These are phyloP conservation scores for Tylopilus sp. DNA, from an alignment of 1,284 basidiomycete genomes.

Conservation along the genomic window DNA sequence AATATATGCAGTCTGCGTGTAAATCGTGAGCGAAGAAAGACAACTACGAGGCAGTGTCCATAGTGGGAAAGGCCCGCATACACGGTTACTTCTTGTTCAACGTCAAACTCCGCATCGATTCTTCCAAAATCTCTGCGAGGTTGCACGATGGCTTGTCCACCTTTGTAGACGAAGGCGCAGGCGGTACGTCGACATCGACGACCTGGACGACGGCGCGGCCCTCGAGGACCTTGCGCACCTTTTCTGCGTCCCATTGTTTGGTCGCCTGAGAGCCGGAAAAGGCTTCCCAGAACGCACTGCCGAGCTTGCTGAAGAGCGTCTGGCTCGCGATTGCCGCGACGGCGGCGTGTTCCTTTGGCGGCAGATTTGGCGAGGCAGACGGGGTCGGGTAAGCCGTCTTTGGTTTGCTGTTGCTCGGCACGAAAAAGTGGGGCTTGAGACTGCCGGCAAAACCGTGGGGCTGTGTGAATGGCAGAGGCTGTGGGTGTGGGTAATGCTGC, in stretches of 20 bases:
- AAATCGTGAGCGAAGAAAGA: constrained; percentile 10
- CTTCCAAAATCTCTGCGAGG: constrained; percentile 50
- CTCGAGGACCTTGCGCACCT: constrained; percentile 73
- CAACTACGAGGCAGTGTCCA: too few species aligned
- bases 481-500: constrained; percentile 36
- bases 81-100: constrained; percentile 47
- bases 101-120: constrained; percentile 61
- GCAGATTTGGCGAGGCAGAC: constrained; percentile 27
- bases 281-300: constrained; percentile 77
- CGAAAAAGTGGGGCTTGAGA: constrained; percentile 60
- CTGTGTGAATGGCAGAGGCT: constrained; percentile 1
- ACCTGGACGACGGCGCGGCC: constrained; percentile 72
- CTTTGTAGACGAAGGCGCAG: constrained; percentile 13
- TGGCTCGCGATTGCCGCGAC: constrained; percentile 68
- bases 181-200: constrained; percentile 60
- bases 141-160: constrained; percentile 29
- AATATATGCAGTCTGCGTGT: constrained; percentile 13
- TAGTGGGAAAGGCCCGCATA: background rate
- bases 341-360: constrained; percentile 41
- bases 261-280: constrained; percentile 52
- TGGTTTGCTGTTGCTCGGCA: constrained; percentile 12
- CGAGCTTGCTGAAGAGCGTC: constrained; percentile 65
- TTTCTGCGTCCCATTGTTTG: constrained; percentile 65
- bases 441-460: constrained; percentile 51
- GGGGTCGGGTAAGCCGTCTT: constrained; percentile 26